These are phyloP conservation scores for Actinidia arguta DNA, from an alignment of 179 eudicot genomes.

Conservation along the genomic window DNA sequence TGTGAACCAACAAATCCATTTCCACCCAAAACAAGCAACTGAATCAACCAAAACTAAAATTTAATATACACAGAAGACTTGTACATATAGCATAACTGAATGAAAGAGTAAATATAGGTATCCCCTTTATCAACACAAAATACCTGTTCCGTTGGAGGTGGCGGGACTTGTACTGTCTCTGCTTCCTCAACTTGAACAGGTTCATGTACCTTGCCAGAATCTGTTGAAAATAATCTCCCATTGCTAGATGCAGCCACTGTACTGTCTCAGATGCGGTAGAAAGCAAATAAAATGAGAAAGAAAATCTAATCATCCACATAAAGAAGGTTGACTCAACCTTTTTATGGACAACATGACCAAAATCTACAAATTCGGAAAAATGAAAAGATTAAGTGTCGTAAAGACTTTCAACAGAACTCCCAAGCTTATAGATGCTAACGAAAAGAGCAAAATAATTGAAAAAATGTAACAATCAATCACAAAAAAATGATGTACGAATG, in stretches of 20 bases:
- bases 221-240: conserved; percentile 56
- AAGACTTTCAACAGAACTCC: not conserved
- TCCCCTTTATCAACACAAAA: not conserved
- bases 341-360: not conserved
- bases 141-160: conserved; percentile 73
- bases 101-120: not conserved
- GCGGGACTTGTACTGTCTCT: conserved; percentile 65
- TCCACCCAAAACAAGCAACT: conserved; percentile 78
- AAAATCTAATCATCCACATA: not conserved
- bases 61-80: not conserved
- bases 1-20: conserved; percentile 82
- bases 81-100: not conserved
- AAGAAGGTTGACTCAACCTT: not conserved
- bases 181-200: conserved; percentile 68
- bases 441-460: not conserved
- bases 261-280: conserved; percentile 30
- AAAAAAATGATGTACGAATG: not conserved
- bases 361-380: not conserved
- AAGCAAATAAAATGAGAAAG: conserved; percentile 1
- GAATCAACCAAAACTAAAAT: conserved; percentile 18
- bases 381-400: not conserved
- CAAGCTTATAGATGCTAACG: not conserved
- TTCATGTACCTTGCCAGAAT: conserved; percentile 41
- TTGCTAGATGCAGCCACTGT: conserved; percentile 37
- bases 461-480: too few species aligned